Evolutionary conservation across 1,284 basidiomycete genomes (phyloP).

Genomic region (Entoloma clypeatum): DNA sequence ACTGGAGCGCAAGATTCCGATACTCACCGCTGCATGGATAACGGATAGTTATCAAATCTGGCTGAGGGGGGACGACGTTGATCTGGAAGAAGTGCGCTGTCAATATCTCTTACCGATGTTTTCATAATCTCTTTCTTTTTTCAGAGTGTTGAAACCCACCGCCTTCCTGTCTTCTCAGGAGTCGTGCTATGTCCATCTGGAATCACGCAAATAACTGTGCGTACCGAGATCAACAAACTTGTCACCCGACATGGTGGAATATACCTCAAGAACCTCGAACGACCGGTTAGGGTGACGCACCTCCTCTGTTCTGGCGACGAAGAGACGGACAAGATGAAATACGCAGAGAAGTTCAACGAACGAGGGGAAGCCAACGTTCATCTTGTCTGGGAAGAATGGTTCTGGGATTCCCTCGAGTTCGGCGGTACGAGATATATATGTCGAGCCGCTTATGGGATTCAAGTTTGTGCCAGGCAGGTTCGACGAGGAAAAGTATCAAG

Average conservation of each 20-base stretch:
- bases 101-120: conserved; percentile 1
- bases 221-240: conserved; percentile 54
- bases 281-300: conserved; percentile 68
- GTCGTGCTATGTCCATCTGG: conserved; percentile 66
- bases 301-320: conserved; percentile 57
- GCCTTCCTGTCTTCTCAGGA: conserved; percentile 62
- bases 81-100: conserved; percentile 39
- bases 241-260: conserved; percentile 51
- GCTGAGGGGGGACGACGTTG: conserved; percentile 73
- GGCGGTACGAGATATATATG: conserved; percentile 42
- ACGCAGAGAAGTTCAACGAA: conserved; percentile 65
- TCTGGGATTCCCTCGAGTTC: conserved; percentile 74
- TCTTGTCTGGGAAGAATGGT: conserved; percentile 84
- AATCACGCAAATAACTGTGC: conserved; percentile 49
- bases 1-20: conserved; percentile 66
- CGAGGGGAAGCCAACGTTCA: conserved; percentile 61
- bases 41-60: conserved; percentile 64
- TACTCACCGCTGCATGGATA: conserved; percentile 72
- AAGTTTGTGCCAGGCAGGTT: conserved; percentile 31
- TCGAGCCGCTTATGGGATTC: not conserved
- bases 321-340: conserved; percentile 66
- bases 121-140: conserved; percentile 6
- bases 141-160: conserved; percentile 52
- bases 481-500: conserved; percentile 57
- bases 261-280: conserved; percentile 60